Percentiles rank a stretch among this genome's conserved stretches.
phyloP scores from a whole-genome alignment of 768 basidiomycete genomes.

The Amanita pseudoporphyria region DNA sequence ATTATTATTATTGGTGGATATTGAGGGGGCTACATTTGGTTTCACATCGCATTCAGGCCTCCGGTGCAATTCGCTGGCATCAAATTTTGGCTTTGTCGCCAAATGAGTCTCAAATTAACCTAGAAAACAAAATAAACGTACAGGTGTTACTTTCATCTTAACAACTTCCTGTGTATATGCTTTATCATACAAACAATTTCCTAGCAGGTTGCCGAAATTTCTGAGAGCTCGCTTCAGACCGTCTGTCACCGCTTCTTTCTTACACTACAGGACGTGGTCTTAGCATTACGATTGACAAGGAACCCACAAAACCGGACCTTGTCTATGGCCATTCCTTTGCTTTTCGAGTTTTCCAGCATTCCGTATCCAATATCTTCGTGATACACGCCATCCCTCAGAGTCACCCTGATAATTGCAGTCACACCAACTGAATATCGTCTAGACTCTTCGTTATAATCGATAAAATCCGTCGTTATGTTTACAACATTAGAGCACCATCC shows the following conservation, averaged over 20 bases:
- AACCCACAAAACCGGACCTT: conserved; percentile 51
- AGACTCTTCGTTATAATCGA: conserved; percentile 66
- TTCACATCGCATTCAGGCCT: conserved; percentile 55
- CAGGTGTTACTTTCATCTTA: conserved; percentile 80
- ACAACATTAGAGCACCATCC: conserved; percentile 86
- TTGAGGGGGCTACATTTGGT: conserved; percentile 16
- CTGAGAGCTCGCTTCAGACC: conserved; percentile 84
- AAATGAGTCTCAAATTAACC: background rate
- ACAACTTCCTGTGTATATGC: conserved; percentile 72
- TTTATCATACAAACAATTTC: conserved; percentile 98
- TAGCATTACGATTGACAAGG: background rate
- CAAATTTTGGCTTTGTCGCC: conserved; percentile 50
- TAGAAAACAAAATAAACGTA: conserved; percentile 28
- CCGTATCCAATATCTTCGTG: conserved; percentile 97
- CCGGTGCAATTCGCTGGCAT: conserved; percentile 57
- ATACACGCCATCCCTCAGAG: conserved; percentile 75
- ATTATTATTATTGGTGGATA: conserved; percentile 9
- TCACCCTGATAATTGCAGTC: conserved; percentile 80
- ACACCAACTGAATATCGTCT: conserved; percentile 63
- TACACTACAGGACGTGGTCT: conserved; percentile 53
- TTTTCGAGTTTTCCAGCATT: conserved; percentile 71
- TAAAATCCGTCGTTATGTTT: conserved; percentile 65
- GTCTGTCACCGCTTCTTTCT: conserved; percentile 98
- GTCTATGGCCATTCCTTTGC: conserved; percentile 80
- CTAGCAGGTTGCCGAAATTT: conserved; percentile 90